Base-by-base conservation (phyloP, 2,329 filamentous ascomycete species). In the Colletotrichum salicis region DNA sequence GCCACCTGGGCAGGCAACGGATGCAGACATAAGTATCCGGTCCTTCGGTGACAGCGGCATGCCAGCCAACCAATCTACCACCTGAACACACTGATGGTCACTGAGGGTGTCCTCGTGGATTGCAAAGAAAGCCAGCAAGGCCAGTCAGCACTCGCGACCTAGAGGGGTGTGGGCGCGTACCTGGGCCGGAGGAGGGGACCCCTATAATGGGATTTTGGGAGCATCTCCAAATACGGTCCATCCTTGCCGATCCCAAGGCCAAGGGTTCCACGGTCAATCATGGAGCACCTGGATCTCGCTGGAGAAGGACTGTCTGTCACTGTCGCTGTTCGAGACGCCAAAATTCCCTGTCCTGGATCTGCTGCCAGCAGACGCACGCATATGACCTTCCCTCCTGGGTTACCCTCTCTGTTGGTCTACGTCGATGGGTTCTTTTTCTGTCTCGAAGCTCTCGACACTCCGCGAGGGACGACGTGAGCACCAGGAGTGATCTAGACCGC, bases 21-120 rank as follows among this genome's bases (percentile, higher is more conserved):
- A 63, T 62, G 64, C 64, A 59, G 69, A 31, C 61, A 56, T 24
- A 56, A n/a, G 15, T 29, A 45, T 63, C 58, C 64, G 58, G 69
- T 51, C 59, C 33, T 35, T 70, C 55, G 35, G 70, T 52, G 70
- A 69, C 60, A 70, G 70, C 70, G 60, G 55, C 65, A 56, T 64
- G 35, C 59, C 70, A 72, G 54, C 70, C 70, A 72, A 72, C 59
- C 70, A 64, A 19, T 37, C n/a, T 37, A 27, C 58, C 57, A 62
- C 27, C 37, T 22, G 54, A 59, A 59, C 64, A 35, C 56, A 37
- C 54, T 27, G 5, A 35, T 56, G 60, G 35, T 37, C 59, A 22
- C 65, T 70, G 70, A 60, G 51, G 70, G 70, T 70, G 65, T 72
- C 65, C 48, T 70, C 55, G 65, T 70, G 65, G 56, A 37, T 51